These are phyloP conservation scores for Phytophthora macrochlamydospora DNA, from an alignment of 352 stramenopile genomes.

Conservation along the genomic window DNA sequence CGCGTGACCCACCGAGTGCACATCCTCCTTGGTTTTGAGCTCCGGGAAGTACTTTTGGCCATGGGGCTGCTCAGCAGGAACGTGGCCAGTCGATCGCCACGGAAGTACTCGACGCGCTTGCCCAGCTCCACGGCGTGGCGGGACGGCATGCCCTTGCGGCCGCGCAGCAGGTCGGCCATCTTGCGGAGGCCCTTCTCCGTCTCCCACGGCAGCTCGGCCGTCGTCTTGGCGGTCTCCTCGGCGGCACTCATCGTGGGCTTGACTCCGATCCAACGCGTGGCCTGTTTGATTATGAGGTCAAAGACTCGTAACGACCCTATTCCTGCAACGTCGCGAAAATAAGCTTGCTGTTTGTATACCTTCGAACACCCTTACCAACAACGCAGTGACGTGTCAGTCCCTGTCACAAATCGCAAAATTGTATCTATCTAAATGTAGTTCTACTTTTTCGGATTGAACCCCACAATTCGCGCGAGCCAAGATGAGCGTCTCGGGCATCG, in stretches of 20 bases:
- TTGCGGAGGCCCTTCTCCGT: conserved; percentile 76
- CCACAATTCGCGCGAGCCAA: conserved; percentile 1
- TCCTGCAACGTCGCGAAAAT: conserved; percentile 1
- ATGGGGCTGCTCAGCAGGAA: conserved; percentile 82
- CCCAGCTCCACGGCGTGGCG: conserved; percentile 90
- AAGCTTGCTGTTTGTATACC: background rate
- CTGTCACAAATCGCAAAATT: background rate
- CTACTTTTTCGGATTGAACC: background rate
- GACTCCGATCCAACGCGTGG: conserved; percentile 30
- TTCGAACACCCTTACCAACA: background rate
- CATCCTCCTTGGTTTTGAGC: conserved; percentile 82
- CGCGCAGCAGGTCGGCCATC: conserved; percentile 85
- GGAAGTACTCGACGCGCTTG: conserved; percentile 93
- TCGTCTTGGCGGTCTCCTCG: conserved; percentile 32
- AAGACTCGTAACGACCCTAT: background rate
- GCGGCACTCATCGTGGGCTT: conserved; percentile 25
- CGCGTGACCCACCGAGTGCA: conserved; percentile 68
- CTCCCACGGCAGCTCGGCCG: conserved; percentile 66
- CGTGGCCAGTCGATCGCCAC: conserved; percentile 83
- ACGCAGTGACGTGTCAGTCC: background rate
- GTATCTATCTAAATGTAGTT: background rate
- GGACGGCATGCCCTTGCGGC: conserved; percentile 87
- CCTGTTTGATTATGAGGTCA: conserved; percentile 35
- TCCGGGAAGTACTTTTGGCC: conserved; percentile 87
- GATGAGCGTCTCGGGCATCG: conserved; percentile 41